Evolutionary conservation across 2,329 filamentous ascomycete genomes (phyloP).

Genomic region (Elsinoe necatrix): DNA sequence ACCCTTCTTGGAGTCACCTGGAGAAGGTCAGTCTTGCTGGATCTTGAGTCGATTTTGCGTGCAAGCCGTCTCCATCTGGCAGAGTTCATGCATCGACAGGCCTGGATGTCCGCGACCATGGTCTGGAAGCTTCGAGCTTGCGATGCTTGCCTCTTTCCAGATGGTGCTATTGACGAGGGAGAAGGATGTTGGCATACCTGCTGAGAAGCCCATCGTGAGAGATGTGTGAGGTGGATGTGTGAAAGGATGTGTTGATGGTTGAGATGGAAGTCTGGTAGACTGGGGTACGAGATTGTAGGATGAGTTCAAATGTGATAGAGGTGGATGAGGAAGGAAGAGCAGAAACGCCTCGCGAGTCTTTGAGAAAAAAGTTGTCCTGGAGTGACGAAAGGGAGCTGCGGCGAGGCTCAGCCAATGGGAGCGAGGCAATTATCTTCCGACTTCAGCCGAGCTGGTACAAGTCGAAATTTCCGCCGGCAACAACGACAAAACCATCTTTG

Average conservation of each 20-base stretch:
- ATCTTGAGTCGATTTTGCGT: neutral
- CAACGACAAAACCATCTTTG: constrained; percentile 5
- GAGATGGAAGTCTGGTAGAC: neutral
- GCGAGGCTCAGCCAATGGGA: neutral
- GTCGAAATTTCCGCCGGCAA: constrained; percentile 12
- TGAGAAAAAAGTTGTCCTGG: constrained; percentile 18
- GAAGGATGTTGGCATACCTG: constrained; percentile 25
- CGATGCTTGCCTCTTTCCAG: neutral
- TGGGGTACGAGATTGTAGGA: constrained; percentile 2
- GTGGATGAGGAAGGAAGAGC: constrained; percentile 11
- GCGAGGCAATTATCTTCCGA: constrained; percentile 7
- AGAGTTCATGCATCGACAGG: neutral
- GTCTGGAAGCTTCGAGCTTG: neutral
- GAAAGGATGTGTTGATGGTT: constrained; percentile 7
- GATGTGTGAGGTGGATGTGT: constrained; percentile 18
- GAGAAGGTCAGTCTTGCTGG: constrained; percentile 8
- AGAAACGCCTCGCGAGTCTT: constrained; percentile 7
- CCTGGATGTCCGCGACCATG: neutral
- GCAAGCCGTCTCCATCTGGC: neutral
- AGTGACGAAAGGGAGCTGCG: constrained; percentile 15
- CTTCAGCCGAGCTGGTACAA: neutral
- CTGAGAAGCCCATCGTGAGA: constrained; percentile 31
- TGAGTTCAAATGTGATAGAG: neutral
- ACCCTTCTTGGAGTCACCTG: constrained; percentile 93
- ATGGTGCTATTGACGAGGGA: neutral